Evolutionary conservation across 1,284 basidiomycete genomes (phyloP), one percentile per base, ranked within the genome.

Genomic region (Waitea zeae): DNA sequence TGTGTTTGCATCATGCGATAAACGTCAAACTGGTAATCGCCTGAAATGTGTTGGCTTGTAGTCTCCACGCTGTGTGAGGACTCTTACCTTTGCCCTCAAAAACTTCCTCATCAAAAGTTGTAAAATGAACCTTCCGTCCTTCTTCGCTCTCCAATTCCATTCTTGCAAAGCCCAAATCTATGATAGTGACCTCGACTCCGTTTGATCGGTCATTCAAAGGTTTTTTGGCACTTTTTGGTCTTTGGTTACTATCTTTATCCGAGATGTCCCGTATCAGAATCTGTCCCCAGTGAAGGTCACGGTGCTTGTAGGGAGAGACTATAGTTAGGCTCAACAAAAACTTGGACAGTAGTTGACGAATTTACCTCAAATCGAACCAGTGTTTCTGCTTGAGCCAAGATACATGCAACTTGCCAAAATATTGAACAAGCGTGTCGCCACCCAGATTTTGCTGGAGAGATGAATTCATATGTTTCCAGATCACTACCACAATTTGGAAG

Each of bases 251-350:
- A 52, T 50, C 19, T 51, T 54, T 43, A n/a, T n/a, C n/a, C n/a
- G 60, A 49, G 12, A 62, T 31, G 37, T 67, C 62, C 44, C 72
- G 74, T 32, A 98, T 72, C 7, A 98, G 68, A 33, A 98, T 81
- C 53, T 98, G 95, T n/a, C 93, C 93, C 74, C 89, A 89, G 49
- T 98, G 93, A 22, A 98, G 65, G 53, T 98, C 93, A 13, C 93
- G 87, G 55, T 98, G 95, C 86, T 95, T 49, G 20, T 28, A 30
- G 17, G 19, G 11, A 14, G 11, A n/a, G n/a, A n/a, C n/a, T n/a
- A n/a, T n/a, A n/a, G n/a, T n/a, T n/a, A n/a, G n/a, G n/a, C n/a
- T n/a, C n/a, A 35, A 19, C 13, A 40, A 20, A 5, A 26, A 27
- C 33, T 12, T 14, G 18, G 14, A 26, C 17, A 30, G 12, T 14